Evolutionary conservation across 805 yeast species (phyloP), one percentile per base, ranked within the genome.

Genomic region (Hanseniaspora hatyaiensis): DNA sequence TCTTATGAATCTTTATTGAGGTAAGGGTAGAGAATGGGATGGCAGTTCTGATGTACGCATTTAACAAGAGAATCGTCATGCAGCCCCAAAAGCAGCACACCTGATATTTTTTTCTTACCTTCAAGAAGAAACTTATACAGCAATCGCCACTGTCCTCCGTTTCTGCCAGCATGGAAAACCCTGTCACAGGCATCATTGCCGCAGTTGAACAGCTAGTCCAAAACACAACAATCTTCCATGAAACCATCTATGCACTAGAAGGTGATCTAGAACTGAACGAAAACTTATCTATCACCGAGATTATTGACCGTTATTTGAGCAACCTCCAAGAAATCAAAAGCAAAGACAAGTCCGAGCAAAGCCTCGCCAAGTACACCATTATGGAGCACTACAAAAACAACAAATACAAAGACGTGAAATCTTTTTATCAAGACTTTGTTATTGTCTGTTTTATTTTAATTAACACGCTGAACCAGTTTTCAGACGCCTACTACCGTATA

Each of bases 361-460:
- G n/a, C 11, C 11, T 26, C 11, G 11, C 6, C 6, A 57, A 58
- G 3, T 70, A 73, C 0, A 68, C 75, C 0, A 66, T 80, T n/a
- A 24, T 55, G 0, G 60, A 65, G 4, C 74, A 73, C 53, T 65
- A 68, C 52, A 60, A 60, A 1, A 52, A 59, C 1, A 57, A 58
- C 1, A 57, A 62, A 15, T 80, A 80, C 56, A 57, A 51, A 4
- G 50, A 60, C 1, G 58, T 53, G 6, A 53, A 53, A n/a, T 50
- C 59, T 8, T 56, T 82, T 11, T 82, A 68, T 55, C 89, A 82
- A 56, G 94, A 83, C 59, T 57, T 83, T 38, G 78, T 72, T 51
- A 62, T 79, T 15, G 74, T 78, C 0, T 65, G 78, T 31, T 68
- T 74, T 11, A 56, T 68, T n/a, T 61, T 67, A 30, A 67, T 81